Conservation (phyloP, 495 filamentous ascomycete species). For the Tuber umbilicatum region DNA sequence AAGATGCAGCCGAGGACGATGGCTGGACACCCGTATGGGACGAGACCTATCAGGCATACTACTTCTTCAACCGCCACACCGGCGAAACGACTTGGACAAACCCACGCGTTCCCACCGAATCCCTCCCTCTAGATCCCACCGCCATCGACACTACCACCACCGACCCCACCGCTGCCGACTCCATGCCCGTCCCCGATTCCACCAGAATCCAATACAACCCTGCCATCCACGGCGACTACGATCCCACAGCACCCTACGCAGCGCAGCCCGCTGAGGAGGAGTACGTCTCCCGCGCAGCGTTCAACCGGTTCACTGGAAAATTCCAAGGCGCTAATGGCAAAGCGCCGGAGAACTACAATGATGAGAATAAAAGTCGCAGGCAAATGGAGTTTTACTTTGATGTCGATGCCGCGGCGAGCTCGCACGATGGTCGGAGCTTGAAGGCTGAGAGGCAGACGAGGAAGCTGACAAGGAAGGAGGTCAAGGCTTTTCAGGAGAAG, state of each 20-base stretch:
- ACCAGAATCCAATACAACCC: slow-evolving; percentile 63
- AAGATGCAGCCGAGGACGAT: slow-evolving; percentile 63
- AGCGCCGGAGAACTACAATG: slow-evolving; percentile 69
- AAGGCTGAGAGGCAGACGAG: slow-evolving; percentile 85
- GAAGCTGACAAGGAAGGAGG: slow-evolving; percentile 75
- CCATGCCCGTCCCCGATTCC: slow-evolving; percentile 12
- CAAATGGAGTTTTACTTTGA: slow-evolving; percentile 96
- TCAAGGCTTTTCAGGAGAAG: slow-evolving; percentile 69
- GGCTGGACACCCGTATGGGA: slow-evolving; percentile 90
- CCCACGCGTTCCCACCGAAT: slow-evolving; percentile 59
- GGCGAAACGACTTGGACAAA: slow-evolving; percentile 79
- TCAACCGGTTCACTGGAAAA: slow-evolving; percentile 88
- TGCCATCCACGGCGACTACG: slow-evolving; percentile 90
- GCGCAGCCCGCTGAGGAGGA: slow-evolving; percentile 48
- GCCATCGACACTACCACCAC: slow-evolving; percentile 9
- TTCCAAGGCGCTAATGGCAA: slow-evolving; percentile 59
- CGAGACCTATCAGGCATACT: slow-evolving; percentile 60
- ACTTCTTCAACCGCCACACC: slow-evolving; percentile 85
- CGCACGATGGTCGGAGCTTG: slow-evolving; percentile 81
- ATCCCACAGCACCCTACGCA: slow-evolving; percentile 87
- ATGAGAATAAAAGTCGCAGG: slow-evolving; percentile 77
- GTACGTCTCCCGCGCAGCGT: slow-evolving; percentile 64
- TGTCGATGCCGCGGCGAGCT: slow-evolving; percentile 93
- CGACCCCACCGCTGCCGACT: slow-evolving; percentile 25
- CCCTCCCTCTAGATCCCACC: slow-evolving; percentile 31